phyloP scores from a whole-genome alignment of 768 basidiomycete species.

The Hygrocybe coccinea region DNA sequence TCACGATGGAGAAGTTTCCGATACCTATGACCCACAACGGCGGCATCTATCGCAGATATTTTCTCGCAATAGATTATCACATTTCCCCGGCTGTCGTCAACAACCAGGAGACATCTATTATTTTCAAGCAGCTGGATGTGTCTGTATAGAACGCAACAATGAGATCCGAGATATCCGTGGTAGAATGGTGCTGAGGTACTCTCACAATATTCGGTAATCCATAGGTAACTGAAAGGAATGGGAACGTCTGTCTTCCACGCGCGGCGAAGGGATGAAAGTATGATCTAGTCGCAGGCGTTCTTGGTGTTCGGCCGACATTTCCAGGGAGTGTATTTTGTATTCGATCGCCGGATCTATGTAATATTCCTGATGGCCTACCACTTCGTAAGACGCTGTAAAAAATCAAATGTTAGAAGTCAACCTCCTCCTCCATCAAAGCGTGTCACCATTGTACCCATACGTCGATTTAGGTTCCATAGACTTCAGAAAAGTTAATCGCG shows the following conservation, averaged over 20 bases:
- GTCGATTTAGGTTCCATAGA: too few species aligned
- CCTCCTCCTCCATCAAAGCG: background rate
- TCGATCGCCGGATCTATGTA: constrained; percentile 19
- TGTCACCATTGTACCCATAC: too few species aligned
- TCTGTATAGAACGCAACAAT: constrained; percentile 9
- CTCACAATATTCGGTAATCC: constrained; percentile 31
- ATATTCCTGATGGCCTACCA: background rate
- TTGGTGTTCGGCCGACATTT: constrained; percentile 34
- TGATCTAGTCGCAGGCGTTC: constrained; percentile 32
- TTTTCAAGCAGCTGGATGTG: constrained; percentile 38
- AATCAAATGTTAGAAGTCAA: background rate
- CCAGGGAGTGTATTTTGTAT: constrained; percentile 30
- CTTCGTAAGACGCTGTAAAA: background rate
- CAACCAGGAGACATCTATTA: constrained; percentile 39
- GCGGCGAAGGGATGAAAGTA: constrained; percentile 31
- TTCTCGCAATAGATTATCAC: constrained; percentile 39
- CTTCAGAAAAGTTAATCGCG: too few species aligned
- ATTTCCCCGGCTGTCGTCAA: constrained; percentile 31
- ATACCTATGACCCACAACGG: constrained; percentile 20
- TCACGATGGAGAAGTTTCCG: constrained; percentile 37
- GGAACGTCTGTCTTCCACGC: constrained; percentile 16
- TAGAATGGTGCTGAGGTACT: background rate
- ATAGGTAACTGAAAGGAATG: constrained; percentile 24
- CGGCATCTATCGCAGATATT: constrained; percentile 26
- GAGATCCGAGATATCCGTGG: background rate